Evolutionary conservation across 140 eudicot species (phyloP), one percentile per base, ranked within the genome.

Genomic region (Bidens hawaiensis): DNA sequence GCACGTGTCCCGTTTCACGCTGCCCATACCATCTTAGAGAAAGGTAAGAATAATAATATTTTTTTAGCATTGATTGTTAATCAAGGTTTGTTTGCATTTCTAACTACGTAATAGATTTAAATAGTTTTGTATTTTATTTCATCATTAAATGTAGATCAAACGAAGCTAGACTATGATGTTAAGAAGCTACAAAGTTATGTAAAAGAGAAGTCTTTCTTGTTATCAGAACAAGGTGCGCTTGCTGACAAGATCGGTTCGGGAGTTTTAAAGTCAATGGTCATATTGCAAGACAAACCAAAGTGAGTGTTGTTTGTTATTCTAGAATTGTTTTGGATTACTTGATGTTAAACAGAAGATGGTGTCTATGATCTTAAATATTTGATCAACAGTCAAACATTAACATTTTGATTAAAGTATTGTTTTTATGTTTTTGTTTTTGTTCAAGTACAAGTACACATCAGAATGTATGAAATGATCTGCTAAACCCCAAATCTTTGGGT

Each of bases 231-330:
- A 75, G 95, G 95, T 59, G 95, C 64, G 73, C 89, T 93, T 69
- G 85, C 96, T 18, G 99, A 93, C 79, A 83, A 82, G 84, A 85
- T 88, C 56, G 81, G 78, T 69, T 96, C 95, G 1, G 96, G 90
- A 19, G 81, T 85, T 55, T 72, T 93, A n/a, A 93, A 82, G 81
- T 88, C 99, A 12, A 26, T 93, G 78, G 90, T 88, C 68, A 72
- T 88, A 34, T 77, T 85, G 63, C 68, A 78, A 36, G 99, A 88
- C 83, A 77, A 76, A 71, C 62, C 77, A 55, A 82, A 74, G 95
- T 85, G 79, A 80, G 82, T 49, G 61, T 36, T 74, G 6, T 26
- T 5, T n/a, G 16, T 2, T 54, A n/a, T n/a, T 54, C 13, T 26
- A 54, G 14, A 26, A 2, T 2, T 25, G 60, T 54, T 53, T 54